Conservation (phyloP, 345 rosid genomes). For the Psidium friedrichsthalianum region DNA sequence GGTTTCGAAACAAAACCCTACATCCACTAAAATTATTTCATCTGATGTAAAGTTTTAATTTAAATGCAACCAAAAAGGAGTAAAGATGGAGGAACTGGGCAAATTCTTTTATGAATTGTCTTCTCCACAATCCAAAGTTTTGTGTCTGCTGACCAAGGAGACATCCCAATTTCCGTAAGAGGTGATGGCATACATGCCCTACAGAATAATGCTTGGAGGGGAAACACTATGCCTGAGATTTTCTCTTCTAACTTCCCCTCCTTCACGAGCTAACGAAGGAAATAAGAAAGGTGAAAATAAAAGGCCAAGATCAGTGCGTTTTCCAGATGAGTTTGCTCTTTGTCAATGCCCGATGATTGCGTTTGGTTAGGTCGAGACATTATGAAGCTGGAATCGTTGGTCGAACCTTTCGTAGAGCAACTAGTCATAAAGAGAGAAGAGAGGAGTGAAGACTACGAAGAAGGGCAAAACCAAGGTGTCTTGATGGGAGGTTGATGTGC, state of each 20-base stretch:
- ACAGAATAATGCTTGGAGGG: not conserved
- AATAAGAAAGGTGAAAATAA: not conserved
- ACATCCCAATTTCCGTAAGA: not conserved
- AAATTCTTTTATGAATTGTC: too few relatives aligned
- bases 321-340: not conserved
- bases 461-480: too few relatives aligned
- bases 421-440: not conserved
- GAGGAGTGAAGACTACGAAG: too few relatives aligned
- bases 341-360: not conserved
- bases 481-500: too few relatives aligned
- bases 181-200: not conserved
- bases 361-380: not conserved
- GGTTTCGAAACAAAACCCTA: too few relatives aligned
- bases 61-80: too few relatives aligned
- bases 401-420: not conserved
- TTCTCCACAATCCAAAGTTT: not conserved
- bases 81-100: too few relatives aligned
- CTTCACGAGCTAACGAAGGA: not conserved
- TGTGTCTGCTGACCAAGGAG: not conserved
- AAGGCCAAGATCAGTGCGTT: not conserved
- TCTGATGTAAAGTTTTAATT: too few relatives aligned
- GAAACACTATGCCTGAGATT: not conserved
- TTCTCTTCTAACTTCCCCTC: not conserved
- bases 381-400: not conserved
- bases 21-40: too few relatives aligned